Conservation (phyloP, 257 asterid genomes). For the Plectranthus barbatus region DNA sequence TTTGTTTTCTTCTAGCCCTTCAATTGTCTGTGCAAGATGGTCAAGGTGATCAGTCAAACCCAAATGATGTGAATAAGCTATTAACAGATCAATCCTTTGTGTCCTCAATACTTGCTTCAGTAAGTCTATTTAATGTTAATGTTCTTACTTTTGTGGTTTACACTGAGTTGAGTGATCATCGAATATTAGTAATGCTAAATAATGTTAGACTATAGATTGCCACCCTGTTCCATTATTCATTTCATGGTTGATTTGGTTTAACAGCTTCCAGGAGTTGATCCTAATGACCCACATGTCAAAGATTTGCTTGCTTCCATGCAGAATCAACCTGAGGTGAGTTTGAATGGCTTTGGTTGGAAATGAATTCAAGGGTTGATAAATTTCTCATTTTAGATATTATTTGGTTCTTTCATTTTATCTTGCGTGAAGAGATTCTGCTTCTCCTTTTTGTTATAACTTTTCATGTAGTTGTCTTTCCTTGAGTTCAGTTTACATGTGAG, state of each 20-base stretch:
- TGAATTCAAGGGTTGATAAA: neutral
- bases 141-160: neutral
- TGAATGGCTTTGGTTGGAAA: neutral
- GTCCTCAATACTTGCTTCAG: slow-evolving; percentile 78
- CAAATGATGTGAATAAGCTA: slow-evolving; percentile 63
- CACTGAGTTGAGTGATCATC: neutral
- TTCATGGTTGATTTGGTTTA: slow-evolving; percentile 13
- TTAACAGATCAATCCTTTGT: slow-evolving; percentile 71
- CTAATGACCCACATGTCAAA: slow-evolving; percentile 83
- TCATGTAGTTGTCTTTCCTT: no score
- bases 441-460: no score
- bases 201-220: neutral
- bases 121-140: slow-evolving; percentile 26
- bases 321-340: slow-evolving; percentile 79
- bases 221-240: neutral
- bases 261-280: slow-evolving; percentile 99
- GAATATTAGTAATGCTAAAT: neutral
- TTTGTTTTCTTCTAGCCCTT: slow-evolving; percentile 54
- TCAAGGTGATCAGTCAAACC: slow-evolving; percentile 50
- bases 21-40: slow-evolving; percentile 85
- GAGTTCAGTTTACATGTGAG: no score
- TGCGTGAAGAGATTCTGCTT: no score
- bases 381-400: neutral
- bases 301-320: slow-evolving; percentile 94
- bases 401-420: neutral